Evolutionary conservation across 2,329 filamentous ascomycete species (phyloP).

Genomic region (Fusarium odoratissimum): DNA sequence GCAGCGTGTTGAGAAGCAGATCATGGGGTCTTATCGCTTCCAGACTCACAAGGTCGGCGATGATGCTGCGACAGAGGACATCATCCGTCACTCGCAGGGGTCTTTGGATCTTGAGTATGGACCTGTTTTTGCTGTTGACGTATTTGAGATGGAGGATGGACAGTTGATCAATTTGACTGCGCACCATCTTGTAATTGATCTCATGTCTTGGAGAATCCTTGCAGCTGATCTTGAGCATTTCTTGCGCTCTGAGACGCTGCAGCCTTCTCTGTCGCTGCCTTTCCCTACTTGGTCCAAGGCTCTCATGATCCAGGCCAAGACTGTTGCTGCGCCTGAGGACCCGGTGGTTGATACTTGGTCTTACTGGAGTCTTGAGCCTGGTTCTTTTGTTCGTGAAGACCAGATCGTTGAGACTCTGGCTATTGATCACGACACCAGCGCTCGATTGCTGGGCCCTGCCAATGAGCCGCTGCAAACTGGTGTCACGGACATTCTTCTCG

Average conservation of each 20-base stretch:
- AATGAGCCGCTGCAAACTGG: background rate
- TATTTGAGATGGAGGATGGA: background rate
- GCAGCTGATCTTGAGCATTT: background rate
- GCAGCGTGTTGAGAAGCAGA: background rate
- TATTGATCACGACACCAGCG: background rate
- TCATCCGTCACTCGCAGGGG: background rate
- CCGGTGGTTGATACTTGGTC: background rate
- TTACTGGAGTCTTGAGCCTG: background rate
- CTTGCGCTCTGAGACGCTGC: background rate
- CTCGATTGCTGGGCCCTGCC: background rate
- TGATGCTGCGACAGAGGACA: background rate
- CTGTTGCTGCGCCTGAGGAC: accelerated
- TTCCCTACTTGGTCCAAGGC: background rate
- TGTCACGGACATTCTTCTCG: background rate
- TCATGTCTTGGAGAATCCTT: background rate
- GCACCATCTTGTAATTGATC: background rate
- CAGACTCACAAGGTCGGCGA: accelerated
- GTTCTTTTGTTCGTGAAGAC: background rate
- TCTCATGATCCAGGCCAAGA: background rate
- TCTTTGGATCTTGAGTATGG: background rate
- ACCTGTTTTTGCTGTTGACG: background rate
- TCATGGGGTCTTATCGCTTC: background rate
- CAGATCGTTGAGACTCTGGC: background rate
- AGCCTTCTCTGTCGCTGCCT: background rate
- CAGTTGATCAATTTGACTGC: background rate